Evolutionary conservation across 2,329 filamentous ascomycete species (phyloP), one percentile per base, ranked within the genome.

Genomic region (Cladophialophora chaetospira): DNA sequence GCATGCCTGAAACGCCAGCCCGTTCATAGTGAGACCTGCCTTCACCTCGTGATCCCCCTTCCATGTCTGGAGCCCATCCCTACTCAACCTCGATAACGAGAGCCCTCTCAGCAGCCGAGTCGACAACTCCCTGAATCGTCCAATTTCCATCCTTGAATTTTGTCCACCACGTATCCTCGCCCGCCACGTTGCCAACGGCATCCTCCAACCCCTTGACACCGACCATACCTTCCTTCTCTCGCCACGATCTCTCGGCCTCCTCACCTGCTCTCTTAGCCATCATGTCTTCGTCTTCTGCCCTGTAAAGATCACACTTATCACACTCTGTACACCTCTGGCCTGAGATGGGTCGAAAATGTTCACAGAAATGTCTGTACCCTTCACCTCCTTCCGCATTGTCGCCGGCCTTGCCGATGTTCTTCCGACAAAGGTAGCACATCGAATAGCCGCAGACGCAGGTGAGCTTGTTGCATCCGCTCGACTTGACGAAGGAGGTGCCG

Each of bases 401-500:
- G 11, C 63, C 64, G 3, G 61, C 56, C 43, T 65, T 65, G 43
- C 64, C 64, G 35, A 66, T 66, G 53, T 66, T 66, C 65, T 87
- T 87, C 36, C 94, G 89, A 72, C 94, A 99, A 44, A 97, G 85
- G 69, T 99, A 99, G 72, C 94, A 99, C 93, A 97, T 97, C 66
- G 89, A 88, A 75, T 97, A 97, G 6, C 94, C 94, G 73, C 94
- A 99, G 13, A 91, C 86, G 70, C 94, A 97, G 4, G 91, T 93
- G 36, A 99, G 81, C 75, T 97, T 97, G 78, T 99, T 99, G 81
- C 94, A 99, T 67, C 94, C 94, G 23, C 87, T 86, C 5, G 86
- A 88, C 72, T 97, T 97, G 74, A 99, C 89, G 71, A 97, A 97
- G 13, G 87, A 89, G 8, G 92, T 89, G 65, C 89, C 88, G 77